A percentile compares a stretch with the other conserved stretches of the same genome.
These are phyloP conservation scores for Mollisiaceae sp. DNA, from an alignment of 2,329 filamentous ascomycete genomes.

Conservation along the genomic window DNA sequence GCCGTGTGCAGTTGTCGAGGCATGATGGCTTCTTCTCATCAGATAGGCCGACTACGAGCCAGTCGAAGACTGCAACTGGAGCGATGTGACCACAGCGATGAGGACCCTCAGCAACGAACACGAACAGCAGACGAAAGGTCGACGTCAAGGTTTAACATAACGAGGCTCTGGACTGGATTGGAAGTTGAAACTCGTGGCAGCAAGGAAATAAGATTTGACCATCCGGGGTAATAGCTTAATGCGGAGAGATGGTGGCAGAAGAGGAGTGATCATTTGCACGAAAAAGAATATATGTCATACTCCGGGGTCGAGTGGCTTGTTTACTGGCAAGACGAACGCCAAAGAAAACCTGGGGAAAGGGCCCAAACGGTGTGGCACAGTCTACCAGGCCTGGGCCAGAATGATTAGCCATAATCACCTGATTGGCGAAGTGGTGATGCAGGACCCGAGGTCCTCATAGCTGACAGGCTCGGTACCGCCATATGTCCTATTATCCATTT, in stretches of 20 bases:
- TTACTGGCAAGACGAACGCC: not conserved
- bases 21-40: constrained; percentile 39
- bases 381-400: not conserved
- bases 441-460: not conserved
- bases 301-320: not conserved
- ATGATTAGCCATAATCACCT: not conserved
- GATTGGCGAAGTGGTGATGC: not conserved
- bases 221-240: not conserved
- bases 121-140: not conserved
- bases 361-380: not conserved
- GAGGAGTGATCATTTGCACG: constrained; percentile 1
- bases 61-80: not conserved
- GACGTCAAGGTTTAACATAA: not conserved
- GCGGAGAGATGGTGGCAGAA: constrained; percentile 7
- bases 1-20: constrained; percentile 29
- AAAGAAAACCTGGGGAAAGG: constrained; percentile 1
- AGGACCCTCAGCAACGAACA: not conserved
- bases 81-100: not conserved
- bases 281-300: constrained; percentile 2
- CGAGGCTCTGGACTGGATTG: not conserved
- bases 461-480: constrained; percentile 2
- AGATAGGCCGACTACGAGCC: too few relatives aligned
- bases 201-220: not conserved
- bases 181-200: constrained; percentile 2
- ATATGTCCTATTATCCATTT: not conserved